These are phyloP conservation scores for Daedalea quercina DNA, from an alignment of 768 basidiomycete genomes.

Conservation along the genomic window DNA sequence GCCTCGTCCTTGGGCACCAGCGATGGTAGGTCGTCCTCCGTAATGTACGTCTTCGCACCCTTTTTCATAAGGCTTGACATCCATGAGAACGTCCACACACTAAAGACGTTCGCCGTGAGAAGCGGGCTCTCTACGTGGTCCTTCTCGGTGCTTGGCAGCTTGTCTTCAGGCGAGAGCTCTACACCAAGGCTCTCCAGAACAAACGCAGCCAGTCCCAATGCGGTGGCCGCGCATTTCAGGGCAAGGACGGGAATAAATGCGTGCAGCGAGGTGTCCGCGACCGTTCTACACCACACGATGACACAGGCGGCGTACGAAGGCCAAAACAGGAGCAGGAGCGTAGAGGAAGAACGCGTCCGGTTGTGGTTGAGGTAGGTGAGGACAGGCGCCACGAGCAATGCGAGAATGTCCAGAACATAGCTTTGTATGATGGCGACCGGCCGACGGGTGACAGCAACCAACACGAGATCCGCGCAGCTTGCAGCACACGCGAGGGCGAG, in stretches of 20 bases:
- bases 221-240: slow-evolving; percentile 36
- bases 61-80: slow-evolving; percentile 75
- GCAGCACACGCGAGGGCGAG: slow-evolving; percentile 39
- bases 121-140: slow-evolving; percentile 67
- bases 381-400: slow-evolving; percentile 38
- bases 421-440: slow-evolving; percentile 40
- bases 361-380: slow-evolving; percentile 67
- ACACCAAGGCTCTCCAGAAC: slow-evolving; percentile 66
- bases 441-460: slow-evolving; percentile 30
- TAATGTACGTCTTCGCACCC: slow-evolving; percentile 59
- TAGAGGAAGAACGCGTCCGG: slow-evolving; percentile 62
- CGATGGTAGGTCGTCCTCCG: slow-evolving; percentile 81
- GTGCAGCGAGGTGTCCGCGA: slow-evolving; percentile 4
- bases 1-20: slow-evolving; percentile 66
- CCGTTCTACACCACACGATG: slow-evolving; percentile 56
- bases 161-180: slow-evolving; percentile 33
- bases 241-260: slow-evolving; percentile 15
- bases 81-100: slow-evolving; percentile 81
- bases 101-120: slow-evolving; percentile 74
- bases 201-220: slow-evolving; percentile 49
- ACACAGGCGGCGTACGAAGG: slow-evolving; percentile 51
- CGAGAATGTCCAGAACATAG: slow-evolving; percentile 53
- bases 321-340: slow-evolving; percentile 77
- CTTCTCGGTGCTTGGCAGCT: slow-evolving; percentile 36
- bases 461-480: slow-evolving; percentile 37